Percentiles rank a stretch among this genome's conserved stretches.
phyloP scores from a whole-genome alignment of 352 stramenopile species.

The Nothophytophthora sp. region DNA sequence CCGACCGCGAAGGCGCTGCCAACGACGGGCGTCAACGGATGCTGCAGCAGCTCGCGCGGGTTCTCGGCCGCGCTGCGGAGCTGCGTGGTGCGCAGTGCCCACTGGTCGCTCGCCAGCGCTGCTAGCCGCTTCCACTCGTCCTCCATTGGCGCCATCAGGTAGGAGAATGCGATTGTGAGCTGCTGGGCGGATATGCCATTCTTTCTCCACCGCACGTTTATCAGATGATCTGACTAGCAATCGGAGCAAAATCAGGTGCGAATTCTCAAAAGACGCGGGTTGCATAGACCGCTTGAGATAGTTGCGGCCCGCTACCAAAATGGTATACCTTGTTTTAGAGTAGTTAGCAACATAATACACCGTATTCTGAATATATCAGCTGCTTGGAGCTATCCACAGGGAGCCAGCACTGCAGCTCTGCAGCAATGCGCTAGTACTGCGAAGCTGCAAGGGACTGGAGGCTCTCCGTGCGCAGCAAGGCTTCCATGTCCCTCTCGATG shows the following conservation, averaged over 20 bases:
- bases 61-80: constrained; percentile 10
- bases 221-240: too few relatives aligned
- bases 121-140: constrained; percentile 26
- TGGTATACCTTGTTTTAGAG: too few relatives aligned
- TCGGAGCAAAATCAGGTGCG: too few relatives aligned
- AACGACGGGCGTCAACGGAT: constrained; percentile 42
- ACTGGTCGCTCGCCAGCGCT: constrained; percentile 14
- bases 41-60: constrained; percentile 25
- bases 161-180: constrained; percentile 11
- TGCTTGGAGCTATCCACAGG: too few relatives aligned
- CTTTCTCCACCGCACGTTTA: too few relatives aligned
- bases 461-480: constrained; percentile 12
- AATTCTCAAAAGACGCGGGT: too few relatives aligned
- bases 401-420: too few relatives aligned
- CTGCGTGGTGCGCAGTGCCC: constrained; percentile 12
- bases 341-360: too few relatives aligned
- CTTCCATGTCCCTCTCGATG: constrained; percentile 25
- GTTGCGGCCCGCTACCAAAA: too few relatives aligned
- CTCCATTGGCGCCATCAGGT: constrained; percentile 2
- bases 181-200: background rate
- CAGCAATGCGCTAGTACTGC: too few relatives aligned
- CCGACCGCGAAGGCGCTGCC: constrained; percentile 55
- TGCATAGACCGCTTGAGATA: too few relatives aligned
- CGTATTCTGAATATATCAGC: too few relatives aligned
- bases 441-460: constrained; percentile 4